Evolutionary conservation across 2,329 filamentous ascomycete species (phyloP).

Genomic region (Cordyceps cicadae): DNA sequence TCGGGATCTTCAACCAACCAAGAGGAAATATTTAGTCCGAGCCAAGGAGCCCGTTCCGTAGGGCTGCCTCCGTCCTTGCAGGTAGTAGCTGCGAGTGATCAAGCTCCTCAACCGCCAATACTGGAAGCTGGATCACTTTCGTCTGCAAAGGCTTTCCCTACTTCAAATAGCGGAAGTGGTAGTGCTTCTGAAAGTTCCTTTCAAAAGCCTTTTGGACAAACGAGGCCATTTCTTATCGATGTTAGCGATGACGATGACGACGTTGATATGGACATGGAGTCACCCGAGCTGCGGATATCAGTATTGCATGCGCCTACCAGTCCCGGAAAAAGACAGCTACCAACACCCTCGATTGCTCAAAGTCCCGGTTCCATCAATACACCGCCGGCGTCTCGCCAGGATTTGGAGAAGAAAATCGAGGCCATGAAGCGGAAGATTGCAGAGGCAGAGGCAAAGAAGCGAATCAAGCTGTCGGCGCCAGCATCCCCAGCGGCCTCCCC

Average conservation of each 20-base stretch:
- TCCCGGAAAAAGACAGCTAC: slow-evolving; percentile 26
- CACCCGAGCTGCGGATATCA: slow-evolving; percentile 35
- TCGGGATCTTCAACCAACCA: background rate
- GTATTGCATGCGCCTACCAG: slow-evolving; percentile 24
- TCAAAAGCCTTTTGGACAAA: slow-evolving; percentile 57
- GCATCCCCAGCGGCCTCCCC: slow-evolving; percentile 23
- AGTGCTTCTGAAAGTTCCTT: slow-evolving; percentile 43
- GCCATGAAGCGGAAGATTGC: slow-evolving; percentile 52
- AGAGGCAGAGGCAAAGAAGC: slow-evolving; percentile 49
- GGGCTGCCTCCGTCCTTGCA: background rate
- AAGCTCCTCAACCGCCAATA: background rate
- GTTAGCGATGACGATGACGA: slow-evolving; percentile 68
- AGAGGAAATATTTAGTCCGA: background rate
- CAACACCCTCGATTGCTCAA: slow-evolving; percentile 33
- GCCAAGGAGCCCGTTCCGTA: background rate
- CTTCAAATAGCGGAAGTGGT: background rate
- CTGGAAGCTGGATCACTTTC: background rate
- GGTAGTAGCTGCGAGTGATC: background rate
- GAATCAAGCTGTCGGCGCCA: slow-evolving; percentile 28
- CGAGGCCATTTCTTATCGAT: slow-evolving; percentile 66
- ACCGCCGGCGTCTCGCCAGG: slow-evolving; percentile 29
- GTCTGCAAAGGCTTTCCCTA: background rate
- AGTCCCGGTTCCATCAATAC: slow-evolving; percentile 33
- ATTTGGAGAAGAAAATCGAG: slow-evolving; percentile 48
- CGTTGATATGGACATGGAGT: slow-evolving; percentile 60